Evolutionary conservation across 1,139 yeast species (phyloP), one percentile per base, ranked within the genome.

Genomic region (Blastobotrys ciferrii): DNA sequence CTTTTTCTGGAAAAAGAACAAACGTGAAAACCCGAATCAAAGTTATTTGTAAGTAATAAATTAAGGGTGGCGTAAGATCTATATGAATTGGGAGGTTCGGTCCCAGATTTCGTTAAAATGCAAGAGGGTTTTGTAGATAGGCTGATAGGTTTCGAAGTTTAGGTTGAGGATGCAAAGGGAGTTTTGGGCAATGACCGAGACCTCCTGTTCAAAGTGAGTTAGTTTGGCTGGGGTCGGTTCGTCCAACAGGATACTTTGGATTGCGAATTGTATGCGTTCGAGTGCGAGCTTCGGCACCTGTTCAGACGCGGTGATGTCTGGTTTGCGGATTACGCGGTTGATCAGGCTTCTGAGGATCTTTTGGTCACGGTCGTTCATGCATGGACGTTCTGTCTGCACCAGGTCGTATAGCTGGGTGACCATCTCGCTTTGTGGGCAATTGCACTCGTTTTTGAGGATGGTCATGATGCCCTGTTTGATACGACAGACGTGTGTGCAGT

Each of bases 261-360:
- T 49, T 6, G 59, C 55, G 15, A 36, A 25, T 32, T 54, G 52
- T 36, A 59, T 54, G 14, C 63, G 49, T n/a, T 38, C 44, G 25
- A 49, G 46, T 3, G 63, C 60, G 30, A 60, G 49, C 17, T 46
- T 48, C 2, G 58, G 50, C 4, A 59, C 61, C 12, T 50, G 51
- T 18, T 50, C 53, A 31, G 50, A 13, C 14, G 53, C 37, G 17
- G 42, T 30, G 23, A 45, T 46, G 28, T 48, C 53, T 1, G 53
- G 53, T 18, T 50, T 19, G 43, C 55, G 42, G 12, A 49, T 28
- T 15, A 48, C 38, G 14, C 50, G 44, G 14, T 42, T 35, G 9
- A 58, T 50, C 35, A 59, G 31, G 2, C 59, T 56, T 12, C 48
- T 40, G 19, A 60, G 49, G 14, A 58, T 42, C 25, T 46, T 48